phyloP scores from a whole-genome alignment of 495 filamentous ascomycete species.

The Letharia lupina region DNA sequence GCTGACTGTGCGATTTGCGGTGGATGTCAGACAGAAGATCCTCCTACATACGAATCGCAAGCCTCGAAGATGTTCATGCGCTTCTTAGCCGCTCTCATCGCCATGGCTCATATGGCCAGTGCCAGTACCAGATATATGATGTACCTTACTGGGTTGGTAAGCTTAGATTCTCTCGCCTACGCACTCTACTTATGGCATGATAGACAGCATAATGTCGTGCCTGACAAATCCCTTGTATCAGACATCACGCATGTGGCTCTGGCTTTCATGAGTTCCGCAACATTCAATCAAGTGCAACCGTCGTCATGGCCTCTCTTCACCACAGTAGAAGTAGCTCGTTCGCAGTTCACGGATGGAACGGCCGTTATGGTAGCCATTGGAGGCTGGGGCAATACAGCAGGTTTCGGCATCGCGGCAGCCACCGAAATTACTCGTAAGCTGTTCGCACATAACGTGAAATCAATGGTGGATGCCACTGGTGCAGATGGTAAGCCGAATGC shows the following conservation, averaged over 20 bases:
- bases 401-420: slow-evolving; percentile 51
- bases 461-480: slow-evolving; percentile 51
- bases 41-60: neutral
- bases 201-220: slow-evolving; percentile 48
- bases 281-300: slow-evolving; percentile 48
- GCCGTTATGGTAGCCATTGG: slow-evolving; percentile 64
- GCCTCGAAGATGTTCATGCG: neutral
- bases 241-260: slow-evolving; percentile 57
- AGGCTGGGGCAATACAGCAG: slow-evolving; percentile 62
- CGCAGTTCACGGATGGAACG: slow-evolving; percentile 49
- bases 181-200: neutral
- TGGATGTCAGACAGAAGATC: too few species aligned
- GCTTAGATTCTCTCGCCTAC: neutral
- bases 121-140: slow-evolving; percentile 39
- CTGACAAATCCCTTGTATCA: slow-evolving; percentile 37
- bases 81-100: neutral
- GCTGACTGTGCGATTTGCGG: too few species aligned
- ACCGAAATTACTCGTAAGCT: slow-evolving; percentile 42
- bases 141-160: slow-evolving; percentile 50
- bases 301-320: slow-evolving; percentile 53
- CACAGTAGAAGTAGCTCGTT: slow-evolving; percentile 46
- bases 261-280: slow-evolving; percentile 53
- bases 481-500: slow-evolving; percentile 43
- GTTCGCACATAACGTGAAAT: slow-evolving; percentile 57
- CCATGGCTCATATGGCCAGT: neutral